Evolutionary conservation across 2,329 filamentous ascomycete genomes (phyloP).

Genomic region (Diaporthe sp.): DNA sequence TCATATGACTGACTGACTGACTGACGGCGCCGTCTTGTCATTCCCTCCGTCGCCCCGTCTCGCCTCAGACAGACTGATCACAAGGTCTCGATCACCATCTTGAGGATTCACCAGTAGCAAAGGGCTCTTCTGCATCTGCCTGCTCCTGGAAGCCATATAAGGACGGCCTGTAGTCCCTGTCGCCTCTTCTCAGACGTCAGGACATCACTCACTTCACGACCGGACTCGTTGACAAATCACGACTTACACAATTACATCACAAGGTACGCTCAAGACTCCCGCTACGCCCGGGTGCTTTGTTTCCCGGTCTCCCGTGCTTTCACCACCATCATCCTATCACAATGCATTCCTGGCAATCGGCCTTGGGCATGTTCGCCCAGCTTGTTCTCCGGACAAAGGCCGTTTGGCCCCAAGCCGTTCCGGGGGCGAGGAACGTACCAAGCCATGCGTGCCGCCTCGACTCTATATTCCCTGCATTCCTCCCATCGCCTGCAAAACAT

Average conservation of each 20-base stretch:
- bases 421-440: constrained; percentile 23
- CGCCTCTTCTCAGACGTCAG: not conserved
- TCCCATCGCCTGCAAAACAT: constrained; percentile 21
- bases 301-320: constrained; percentile 6
- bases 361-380: constrained; percentile 4
- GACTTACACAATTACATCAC: constrained; percentile 8
- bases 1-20: constrained; percentile 25
- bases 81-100: constrained; percentile 2
- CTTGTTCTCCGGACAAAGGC: constrained; percentile 5
- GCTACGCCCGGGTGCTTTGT: constrained; percentile 11
- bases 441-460: constrained; percentile 21
- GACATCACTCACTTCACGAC: not conserved
- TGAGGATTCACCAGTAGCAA: not conserved
- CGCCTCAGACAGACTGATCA: constrained; percentile 34
- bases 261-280: constrained; percentile 15
- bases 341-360: constrained; percentile 18
- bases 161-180: not conserved
- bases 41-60: constrained; percentile 36
- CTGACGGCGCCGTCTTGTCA: constrained; percentile 38
- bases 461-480: constrained; percentile 23
- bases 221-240: constrained; percentile 2
- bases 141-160: constrained; percentile 22
- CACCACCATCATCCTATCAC: not conserved
- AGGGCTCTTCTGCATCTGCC: not conserved
- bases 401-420: not conserved